These are phyloP conservation scores for Fusarium nodosum DNA, from an alignment of 2,329 filamentous ascomycete genomes.

Conservation along the genomic window DNA sequence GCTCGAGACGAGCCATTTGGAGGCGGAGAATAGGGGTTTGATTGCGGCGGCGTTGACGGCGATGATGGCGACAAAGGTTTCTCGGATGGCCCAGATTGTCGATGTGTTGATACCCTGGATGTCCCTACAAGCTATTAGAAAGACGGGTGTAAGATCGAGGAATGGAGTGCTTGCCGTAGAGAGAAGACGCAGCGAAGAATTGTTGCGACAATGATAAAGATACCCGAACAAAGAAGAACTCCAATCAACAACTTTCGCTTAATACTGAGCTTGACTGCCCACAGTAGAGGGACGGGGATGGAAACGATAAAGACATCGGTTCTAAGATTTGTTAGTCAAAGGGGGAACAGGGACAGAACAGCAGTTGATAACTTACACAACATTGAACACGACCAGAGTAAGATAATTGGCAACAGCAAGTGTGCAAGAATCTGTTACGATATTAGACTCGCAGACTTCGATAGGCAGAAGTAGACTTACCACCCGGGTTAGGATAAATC, in stretches of 20 bases:
- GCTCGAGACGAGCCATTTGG: slow-evolving; percentile 53
- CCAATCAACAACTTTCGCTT: slow-evolving; percentile 57
- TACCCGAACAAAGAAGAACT: slow-evolving; percentile 57
- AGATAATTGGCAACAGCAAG: slow-evolving; percentile 56
- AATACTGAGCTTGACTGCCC: slow-evolving; percentile 56
- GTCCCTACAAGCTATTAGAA: slow-evolving; percentile 36
- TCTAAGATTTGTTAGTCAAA: slow-evolving; percentile 44
- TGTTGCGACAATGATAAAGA: slow-evolving; percentile 60
- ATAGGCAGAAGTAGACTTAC: slow-evolving; percentile 37
- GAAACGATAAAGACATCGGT: slow-evolving; percentile 57
- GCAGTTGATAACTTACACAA: slow-evolving; percentile 49
- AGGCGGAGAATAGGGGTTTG: slow-evolving; percentile 56
- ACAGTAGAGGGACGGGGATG: slow-evolving; percentile 59
- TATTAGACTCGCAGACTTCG: slow-evolving; percentile 1
- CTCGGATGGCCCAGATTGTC: slow-evolving; percentile 60
- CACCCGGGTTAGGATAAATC: slow-evolving; percentile 58
- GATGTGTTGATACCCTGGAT: slow-evolving; percentile 56
- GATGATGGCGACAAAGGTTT: slow-evolving; percentile 61
- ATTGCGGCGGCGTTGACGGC: slow-evolving; percentile 59
- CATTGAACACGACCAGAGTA: slow-evolving; percentile 55
- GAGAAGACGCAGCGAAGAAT: slow-evolving; percentile 59
- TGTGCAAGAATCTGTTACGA: slow-evolving; percentile 52
- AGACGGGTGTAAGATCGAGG: fast-evolving
- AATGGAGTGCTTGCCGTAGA: slow-evolving; percentile 38
- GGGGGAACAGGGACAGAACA: background rate